Percentiles rank a stretch among this genome's conserved stretches.
phyloP scores from a whole-genome alignment of 1,284 basidiomycete species.

The Ustanciosporium gigantosporum region DNA sequence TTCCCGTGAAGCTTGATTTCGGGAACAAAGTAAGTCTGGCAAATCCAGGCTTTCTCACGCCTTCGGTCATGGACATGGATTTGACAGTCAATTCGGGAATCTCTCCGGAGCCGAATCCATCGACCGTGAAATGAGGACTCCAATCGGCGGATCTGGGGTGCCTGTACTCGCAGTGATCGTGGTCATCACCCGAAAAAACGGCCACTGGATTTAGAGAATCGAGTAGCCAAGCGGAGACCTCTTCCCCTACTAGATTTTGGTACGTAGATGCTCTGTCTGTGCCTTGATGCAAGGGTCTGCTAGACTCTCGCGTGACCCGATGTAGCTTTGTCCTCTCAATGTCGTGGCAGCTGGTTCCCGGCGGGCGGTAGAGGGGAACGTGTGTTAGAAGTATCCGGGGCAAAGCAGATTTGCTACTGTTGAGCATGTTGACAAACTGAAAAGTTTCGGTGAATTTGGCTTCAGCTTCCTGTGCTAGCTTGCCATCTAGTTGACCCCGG shows the following conservation, averaged over 20 bases:
- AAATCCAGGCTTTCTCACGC: constrained; percentile 45
- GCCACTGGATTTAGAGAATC: constrained; percentile 25
- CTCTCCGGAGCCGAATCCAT: constrained; percentile 20
- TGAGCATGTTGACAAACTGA: constrained; percentile 33
- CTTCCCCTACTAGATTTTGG: constrained; percentile 40
- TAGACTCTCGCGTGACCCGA: constrained; percentile 33
- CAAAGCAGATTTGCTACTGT: constrained; percentile 4
- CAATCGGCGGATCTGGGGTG: constrained; percentile 14
- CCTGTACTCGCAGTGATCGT: constrained; percentile 52
- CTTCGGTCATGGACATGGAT: constrained; percentile 51
- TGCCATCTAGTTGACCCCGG: constrained; percentile 24
- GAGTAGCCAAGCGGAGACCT: constrained; percentile 40
- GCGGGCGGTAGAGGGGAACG: constrained; percentile 38
- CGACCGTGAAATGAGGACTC: not conserved
- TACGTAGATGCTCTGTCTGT: constrained; percentile 43
- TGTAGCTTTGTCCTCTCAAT: constrained; percentile 17
- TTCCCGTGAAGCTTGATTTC: not conserved
- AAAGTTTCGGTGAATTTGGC: constrained; percentile 25
- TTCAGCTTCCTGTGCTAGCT: constrained; percentile 27
- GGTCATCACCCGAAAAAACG: constrained; percentile 53
- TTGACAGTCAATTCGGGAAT: constrained; percentile 52
- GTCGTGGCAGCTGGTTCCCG: constrained; percentile 26
- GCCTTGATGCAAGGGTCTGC: constrained; percentile 35
- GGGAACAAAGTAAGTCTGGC: constrained; percentile 39
- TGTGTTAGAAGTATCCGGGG: constrained; percentile 48